Conservation (phyloP, 139 green algal genomes). For the Closterium sp. region DNA sequence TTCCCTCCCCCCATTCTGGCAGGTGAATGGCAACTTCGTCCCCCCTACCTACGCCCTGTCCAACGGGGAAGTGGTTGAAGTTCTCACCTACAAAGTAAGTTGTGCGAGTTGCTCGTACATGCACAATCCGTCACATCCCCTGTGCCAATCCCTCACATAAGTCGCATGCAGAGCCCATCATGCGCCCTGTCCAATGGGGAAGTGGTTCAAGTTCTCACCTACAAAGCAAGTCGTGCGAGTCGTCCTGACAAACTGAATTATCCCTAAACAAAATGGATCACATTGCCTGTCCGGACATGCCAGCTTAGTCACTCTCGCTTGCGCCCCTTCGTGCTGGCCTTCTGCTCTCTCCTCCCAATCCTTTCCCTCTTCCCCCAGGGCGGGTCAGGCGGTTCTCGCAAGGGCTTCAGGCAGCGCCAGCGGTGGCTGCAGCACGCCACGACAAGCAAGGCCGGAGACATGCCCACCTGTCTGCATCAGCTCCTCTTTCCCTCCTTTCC, state of each 20-base stretch:
- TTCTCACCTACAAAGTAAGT: constrained; percentile 62
- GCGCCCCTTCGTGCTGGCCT: not conserved
- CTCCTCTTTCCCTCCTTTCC: no score
- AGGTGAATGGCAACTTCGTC: constrained; percentile 75
- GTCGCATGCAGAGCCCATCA: no score
- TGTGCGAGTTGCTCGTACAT: no score
- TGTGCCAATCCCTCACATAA: no score
- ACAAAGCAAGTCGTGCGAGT: not conserved
- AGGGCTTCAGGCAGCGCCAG: constrained; percentile 24
- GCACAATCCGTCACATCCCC: no score
- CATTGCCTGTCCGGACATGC: no score
- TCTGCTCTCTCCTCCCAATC: not conserved
- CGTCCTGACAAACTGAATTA: no score
- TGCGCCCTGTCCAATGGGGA: no score
- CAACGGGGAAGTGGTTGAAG: constrained; percentile 84
- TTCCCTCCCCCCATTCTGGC: constrained; percentile 48
- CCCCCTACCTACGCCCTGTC: constrained; percentile 58
- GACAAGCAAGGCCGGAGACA: constrained; percentile 28
- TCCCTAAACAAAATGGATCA: no score
- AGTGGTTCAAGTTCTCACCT: no score
- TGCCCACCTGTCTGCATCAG: no score
- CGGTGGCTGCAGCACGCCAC: constrained; percentile 34
- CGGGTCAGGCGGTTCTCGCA: not conserved
- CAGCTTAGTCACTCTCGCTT: no score
- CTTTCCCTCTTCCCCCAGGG: not conserved